Evolutionary conservation across 148 eudicot species (phyloP).

Genomic region (Rhododendron ovatum): DNA sequence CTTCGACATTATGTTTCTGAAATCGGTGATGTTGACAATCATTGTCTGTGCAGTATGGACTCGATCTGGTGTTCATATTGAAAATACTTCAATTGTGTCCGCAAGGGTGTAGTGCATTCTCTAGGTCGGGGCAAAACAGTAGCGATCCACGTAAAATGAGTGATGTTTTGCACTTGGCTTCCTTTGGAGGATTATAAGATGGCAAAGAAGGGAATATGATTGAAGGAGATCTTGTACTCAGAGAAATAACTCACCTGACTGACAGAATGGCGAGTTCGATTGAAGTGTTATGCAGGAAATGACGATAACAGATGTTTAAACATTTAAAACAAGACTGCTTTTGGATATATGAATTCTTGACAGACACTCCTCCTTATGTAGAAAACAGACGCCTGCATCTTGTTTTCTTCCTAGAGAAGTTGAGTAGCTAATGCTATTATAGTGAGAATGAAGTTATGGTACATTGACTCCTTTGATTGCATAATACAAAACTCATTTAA

Average conservation of each 20-base stretch:
- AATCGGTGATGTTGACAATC: background rate
- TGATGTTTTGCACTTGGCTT: constrained; percentile 17
- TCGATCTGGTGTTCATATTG: background rate
- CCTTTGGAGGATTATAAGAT: constrained; percentile 20
- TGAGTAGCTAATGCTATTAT: background rate
- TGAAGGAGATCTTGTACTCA: background rate
- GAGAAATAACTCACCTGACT: background rate
- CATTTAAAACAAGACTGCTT: background rate
- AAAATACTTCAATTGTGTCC: background rate
- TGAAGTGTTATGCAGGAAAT: background rate
- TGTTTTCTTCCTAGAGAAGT: background rate
- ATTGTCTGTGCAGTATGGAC: background rate
- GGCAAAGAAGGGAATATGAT: background rate
- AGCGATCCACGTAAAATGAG: background rate
- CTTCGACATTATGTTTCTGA: constrained; percentile 15
- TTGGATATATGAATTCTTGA: background rate
- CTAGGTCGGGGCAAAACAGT: background rate
- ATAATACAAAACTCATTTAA: background rate
- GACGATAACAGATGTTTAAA: background rate
- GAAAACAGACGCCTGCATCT: background rate
- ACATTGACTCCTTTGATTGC: background rate
- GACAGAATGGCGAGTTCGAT: background rate
- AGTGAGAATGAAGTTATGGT: background rate
- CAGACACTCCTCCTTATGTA: background rate
- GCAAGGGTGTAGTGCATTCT: background rate